Base-by-base conservation (phyloP, 2,329 filamentous ascomycete species). In the Clarireedia paspali region DNA sequence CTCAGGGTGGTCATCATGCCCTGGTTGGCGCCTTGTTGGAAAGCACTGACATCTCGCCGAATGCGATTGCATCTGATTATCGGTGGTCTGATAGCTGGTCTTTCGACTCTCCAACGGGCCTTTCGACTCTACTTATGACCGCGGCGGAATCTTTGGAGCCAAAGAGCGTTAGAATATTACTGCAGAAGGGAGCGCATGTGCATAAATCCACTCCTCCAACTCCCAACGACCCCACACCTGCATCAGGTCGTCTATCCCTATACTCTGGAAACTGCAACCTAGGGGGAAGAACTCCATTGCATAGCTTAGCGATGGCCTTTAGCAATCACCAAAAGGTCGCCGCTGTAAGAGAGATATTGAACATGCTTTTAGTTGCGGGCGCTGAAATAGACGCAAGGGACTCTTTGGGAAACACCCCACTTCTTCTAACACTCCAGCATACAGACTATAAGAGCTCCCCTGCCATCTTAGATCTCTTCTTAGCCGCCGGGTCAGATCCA, bases 311-410 rank as follows among this genome's bases (percentile, higher is more conserved):
- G 12, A 34, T 34, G 12, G 17, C 26, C 30, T 2, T 42, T 12
- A 10, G 5, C 1, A 15, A 14, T 24, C 1, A 26, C 4, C 23
- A 17, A n/a, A 15, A 20, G 10, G 10, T 10, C 30, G 17, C 24
- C n/a, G 40, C 42, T 34, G 50, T 30, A 6, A 53, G 38, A n/a
- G 30, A 47, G 15, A 47, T 53, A 23, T 47, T 53, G 9, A 30
- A 47, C 38, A 27, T 47, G 23, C 55, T 70, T 4, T 15, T 69
- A 0, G 44, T 59, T 1, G 57, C 60, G 3, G 66, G 65, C 1
- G 66, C 63, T 5, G 59, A 70, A 47, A 47, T 66, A 20, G 57
- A 68, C 49, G 59, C 53, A 40, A 60, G 53, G 23, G 56, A 61
- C 47, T 40, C 14, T 9, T 10, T 50, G 3, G 58, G 56, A 15